Percentiles rank a stretch among this genome's conserved stretches.
Evolutionary conservation across 768 basidiomycete species (phyloP).

Genomic region (Fomitopsis pulvina): DNA sequence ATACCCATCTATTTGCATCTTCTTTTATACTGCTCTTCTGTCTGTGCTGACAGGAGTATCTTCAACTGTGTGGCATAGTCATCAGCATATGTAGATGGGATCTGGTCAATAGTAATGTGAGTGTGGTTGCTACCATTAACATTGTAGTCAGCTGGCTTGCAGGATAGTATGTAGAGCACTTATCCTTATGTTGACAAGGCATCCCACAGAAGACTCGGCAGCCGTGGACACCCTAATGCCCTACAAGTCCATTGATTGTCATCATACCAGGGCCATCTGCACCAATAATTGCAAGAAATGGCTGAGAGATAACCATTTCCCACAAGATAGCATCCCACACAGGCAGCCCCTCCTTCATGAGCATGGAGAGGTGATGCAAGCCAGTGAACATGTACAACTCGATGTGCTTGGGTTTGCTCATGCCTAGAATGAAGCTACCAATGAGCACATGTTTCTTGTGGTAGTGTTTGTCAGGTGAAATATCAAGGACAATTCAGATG

Average conservation of each 20-base stretch:
- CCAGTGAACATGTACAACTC: constrained; percentile 28
- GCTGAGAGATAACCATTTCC: not conserved
- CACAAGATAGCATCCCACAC: constrained; percentile 22
- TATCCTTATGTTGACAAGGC: constrained; percentile 24
- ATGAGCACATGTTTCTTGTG: constrained; percentile 23
- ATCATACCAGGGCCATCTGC: constrained; percentile 12
- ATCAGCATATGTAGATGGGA: not conserved
- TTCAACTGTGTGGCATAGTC: not conserved
- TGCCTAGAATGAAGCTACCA: constrained; percentile 26
- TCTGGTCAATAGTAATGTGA: constrained; percentile 14
- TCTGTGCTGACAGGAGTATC: not conserved
- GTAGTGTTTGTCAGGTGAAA: constrained; percentile 21
- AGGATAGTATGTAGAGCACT: constrained; percentile 31
- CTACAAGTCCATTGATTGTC: constrained; percentile 27
- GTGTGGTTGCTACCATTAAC: constrained; percentile 23
- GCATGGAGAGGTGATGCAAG: constrained; percentile 22
- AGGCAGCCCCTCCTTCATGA: constrained; percentile 20
- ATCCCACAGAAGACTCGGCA: constrained; percentile 30
- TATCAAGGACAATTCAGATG: constrained; percentile 23
- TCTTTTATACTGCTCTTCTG: not conserved
- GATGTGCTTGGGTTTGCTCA: constrained; percentile 23
- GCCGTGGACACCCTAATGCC: constrained; percentile 29
- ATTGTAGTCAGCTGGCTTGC: constrained; percentile 21
- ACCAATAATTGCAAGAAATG: constrained; percentile 4
- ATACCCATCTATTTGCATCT: constrained; percentile 24